A percentile compares a stretch with the other conserved stretches of the same genome.
phyloP scores from a whole-genome alignment of 1,139 yeast genomes.

The Yamadazyma triangularis region DNA sequence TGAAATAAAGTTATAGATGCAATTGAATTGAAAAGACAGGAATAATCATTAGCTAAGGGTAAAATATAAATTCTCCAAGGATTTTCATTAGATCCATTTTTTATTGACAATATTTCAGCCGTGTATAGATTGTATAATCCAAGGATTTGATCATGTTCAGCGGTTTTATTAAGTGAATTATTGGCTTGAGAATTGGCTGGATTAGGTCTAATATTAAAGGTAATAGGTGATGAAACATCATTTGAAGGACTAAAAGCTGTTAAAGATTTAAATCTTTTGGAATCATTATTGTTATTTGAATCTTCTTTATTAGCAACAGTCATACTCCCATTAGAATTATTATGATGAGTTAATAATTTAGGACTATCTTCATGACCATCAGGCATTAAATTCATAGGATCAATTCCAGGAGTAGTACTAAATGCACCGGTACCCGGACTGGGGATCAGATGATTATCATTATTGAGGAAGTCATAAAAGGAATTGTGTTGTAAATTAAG shows the following conservation, averaged over 20 bases:
- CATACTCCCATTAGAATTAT: not conserved
- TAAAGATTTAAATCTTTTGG: too few species aligned
- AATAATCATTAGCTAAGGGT: constrained; percentile 50
- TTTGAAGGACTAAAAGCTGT: not conserved
- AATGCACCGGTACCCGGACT: constrained; percentile 1
- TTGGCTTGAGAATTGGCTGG: constrained; percentile 3
- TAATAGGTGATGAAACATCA: constrained; percentile 3
- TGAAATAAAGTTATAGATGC: constrained; percentile 67
- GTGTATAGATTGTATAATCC: constrained; percentile 43
- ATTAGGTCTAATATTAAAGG: constrained; percentile 2
- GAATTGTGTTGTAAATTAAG: constrained; percentile 17
- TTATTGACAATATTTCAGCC: constrained; percentile 59
- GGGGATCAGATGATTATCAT: constrained; percentile 1
- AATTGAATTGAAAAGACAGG: constrained; percentile 57
- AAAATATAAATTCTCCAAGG: constrained; percentile 62
- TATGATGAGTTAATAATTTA: not conserved
- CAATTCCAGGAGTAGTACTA: not conserved
- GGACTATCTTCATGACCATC: not conserved
- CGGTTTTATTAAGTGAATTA: constrained; percentile 5
- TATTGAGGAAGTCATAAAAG: constrained; percentile 6
- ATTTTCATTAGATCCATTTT: constrained; percentile 58
- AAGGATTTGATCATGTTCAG: constrained; percentile 33
- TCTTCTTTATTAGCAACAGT: too few species aligned
- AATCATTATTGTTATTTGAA: not conserved
- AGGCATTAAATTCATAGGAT: not conserved